Evolutionary conservation across 2,329 filamentous ascomycete genomes (phyloP), one percentile per base, ranked within the genome.

Genomic region (Venturia carpophila): DNA sequence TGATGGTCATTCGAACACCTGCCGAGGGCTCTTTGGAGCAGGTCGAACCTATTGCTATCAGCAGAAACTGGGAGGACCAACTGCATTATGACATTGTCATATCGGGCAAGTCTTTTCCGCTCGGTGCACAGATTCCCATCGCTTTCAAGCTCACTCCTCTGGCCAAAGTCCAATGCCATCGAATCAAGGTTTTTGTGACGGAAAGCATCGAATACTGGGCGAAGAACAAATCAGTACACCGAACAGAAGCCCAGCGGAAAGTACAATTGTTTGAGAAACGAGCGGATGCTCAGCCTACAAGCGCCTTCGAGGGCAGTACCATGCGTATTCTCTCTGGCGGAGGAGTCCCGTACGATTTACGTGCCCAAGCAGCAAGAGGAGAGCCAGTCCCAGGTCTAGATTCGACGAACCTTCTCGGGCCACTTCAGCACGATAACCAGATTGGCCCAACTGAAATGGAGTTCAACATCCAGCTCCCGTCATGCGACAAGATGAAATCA

Each of bases 41-140:
- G 75, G 88, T 92, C 34, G 92, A 97, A 73, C 92, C 92, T 2
- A 96, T 97, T 71, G 93, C 92, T 13, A 96, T 97, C 71, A 93
- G 90, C 68, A 83, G 92, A 24, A 92, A 91, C 68, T 97, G 92
- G 92, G 92, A 97, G 73, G 92, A 97, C 70, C 92, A 96, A 72
- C 80, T 97, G 41, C 91, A 95, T 72, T 97, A 97, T 77, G 92
- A 97, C 71, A 96, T 97, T 70, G 88, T 96, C 73, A 96, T 97
- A 64, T 96, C 92, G 1, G 92, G 92, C 64, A 96, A 96, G 80
- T 95, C 92, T 0, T 97, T 97, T 67, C 91, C 92, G 0, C 84
- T 97, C 24, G 92, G 92, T 19, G 84, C 89, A 47, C 90, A 90
- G 71, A 91, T 97, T 19, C 92, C 92, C 0, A 94, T 97, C 66